Evolutionary conservation across 352 stramenopile species (phyloP).

Genomic region (Peronospora destructor): DNA sequence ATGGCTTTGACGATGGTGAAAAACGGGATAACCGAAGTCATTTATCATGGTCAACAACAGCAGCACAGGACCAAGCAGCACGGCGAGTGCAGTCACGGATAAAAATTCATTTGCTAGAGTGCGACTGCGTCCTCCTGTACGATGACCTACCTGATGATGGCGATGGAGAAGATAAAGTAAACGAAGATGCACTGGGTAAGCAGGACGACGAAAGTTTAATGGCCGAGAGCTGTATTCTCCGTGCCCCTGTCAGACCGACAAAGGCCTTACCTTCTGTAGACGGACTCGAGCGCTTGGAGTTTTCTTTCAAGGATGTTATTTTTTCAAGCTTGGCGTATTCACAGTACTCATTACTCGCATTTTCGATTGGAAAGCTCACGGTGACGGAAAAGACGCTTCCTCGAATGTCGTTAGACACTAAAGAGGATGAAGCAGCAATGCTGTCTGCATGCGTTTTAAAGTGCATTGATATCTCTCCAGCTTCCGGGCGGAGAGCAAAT

Average conservation of each 20-base stretch:
- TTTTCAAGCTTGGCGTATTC: slow-evolving; percentile 56
- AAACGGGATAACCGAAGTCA: slow-evolving; percentile 23
- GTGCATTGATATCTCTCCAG: slow-evolving; percentile 57
- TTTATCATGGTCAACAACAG: slow-evolving; percentile 29
- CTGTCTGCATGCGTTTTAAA: slow-evolving; percentile 51
- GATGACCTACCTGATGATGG: slow-evolving; percentile 67
- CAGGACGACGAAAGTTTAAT: slow-evolving; percentile 12
- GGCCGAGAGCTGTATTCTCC: slow-evolving; percentile 22
- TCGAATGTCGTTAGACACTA: slow-evolving; percentile 65
- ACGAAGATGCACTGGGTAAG: slow-evolving; percentile 16
- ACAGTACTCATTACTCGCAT: slow-evolving; percentile 38
- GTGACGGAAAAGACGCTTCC: slow-evolving; percentile 70
- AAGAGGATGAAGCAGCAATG: slow-evolving; percentile 53
- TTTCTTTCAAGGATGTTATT: slow-evolving; percentile 67
- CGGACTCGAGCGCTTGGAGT: slow-evolving; percentile 57
- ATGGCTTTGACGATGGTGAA: slow-evolving; percentile 35
- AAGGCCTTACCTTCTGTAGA: slow-evolving; percentile 49
- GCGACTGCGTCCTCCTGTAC: slow-evolving; percentile 68
- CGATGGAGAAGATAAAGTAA: slow-evolving; percentile 21
- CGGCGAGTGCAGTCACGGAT: slow-evolving; percentile 49
- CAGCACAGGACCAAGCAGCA: slow-evolving; percentile 29
- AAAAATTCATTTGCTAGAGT: slow-evolving; percentile 77
- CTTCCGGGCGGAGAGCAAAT: slow-evolving; percentile 50
- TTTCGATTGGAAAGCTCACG: slow-evolving; percentile 56
- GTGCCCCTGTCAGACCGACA: slow-evolving; percentile 20